Conservation (phyloP, 257 asterid species). For the Mitragyna speciosa region DNA sequence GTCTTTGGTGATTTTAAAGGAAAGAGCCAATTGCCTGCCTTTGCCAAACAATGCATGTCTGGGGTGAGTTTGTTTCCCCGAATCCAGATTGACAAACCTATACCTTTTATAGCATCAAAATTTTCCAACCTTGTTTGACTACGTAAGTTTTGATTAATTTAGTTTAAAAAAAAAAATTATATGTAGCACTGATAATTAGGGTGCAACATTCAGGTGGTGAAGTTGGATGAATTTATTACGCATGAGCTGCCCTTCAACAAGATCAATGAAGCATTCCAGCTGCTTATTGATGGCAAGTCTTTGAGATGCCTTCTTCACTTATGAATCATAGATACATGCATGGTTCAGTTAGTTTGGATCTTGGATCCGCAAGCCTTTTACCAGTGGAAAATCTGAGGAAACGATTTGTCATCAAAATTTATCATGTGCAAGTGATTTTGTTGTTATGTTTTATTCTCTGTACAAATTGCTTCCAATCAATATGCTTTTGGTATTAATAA, state of each 20-base stretch:
- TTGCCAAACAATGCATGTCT: conserved; percentile 60
- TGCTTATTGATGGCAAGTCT: conserved; percentile 70
- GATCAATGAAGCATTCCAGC: conserved; percentile 70
- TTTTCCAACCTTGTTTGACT: background rate
- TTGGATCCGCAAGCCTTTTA: background rate
- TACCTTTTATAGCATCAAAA: no score
- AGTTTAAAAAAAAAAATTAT: background rate
- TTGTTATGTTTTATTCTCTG: conserved; percentile 16
- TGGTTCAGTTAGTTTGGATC: background rate
- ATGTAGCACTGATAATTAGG: background rate
- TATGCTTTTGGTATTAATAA: no score
- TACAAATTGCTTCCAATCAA: conserved; percentile 3
- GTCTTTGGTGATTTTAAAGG: conserved; percentile 92
- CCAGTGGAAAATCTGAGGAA: no score
- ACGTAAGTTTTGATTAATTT: background rate
- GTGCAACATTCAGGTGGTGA: conserved; percentile 49
- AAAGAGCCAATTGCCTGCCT: conserved; percentile 70
- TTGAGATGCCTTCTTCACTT: conserved; percentile 79
- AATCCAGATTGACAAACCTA: background rate
- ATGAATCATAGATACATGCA: conserved; percentile 15
- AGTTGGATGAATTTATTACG: conserved; percentile 82
- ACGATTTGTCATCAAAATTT: background rate
- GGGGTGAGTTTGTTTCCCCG: conserved; percentile 43
- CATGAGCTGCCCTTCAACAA: conserved; percentile 66
- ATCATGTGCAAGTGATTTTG: background rate